A percentile compares a stretch with the other conserved stretches of the same genome.
phyloP scores from a whole-genome alignment of 176 grass and related monocot species.

The Aegilops bicornis region DNA sequence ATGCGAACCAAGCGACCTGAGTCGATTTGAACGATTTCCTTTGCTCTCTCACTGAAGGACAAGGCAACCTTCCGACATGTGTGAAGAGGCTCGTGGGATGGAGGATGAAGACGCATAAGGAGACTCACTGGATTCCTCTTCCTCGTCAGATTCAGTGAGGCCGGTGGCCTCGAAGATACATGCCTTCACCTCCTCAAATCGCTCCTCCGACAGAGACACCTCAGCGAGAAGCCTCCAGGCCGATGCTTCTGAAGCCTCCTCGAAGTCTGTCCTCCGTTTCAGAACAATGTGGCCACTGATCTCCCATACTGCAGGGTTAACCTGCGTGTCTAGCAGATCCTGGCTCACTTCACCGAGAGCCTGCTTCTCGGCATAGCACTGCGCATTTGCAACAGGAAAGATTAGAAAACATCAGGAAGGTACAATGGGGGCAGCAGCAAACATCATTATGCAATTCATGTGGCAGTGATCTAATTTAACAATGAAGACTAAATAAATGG shows the following conservation, averaged over 20 bases:
- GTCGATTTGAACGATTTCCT: background rate
- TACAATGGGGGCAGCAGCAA: background rate
- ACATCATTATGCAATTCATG: background rate
- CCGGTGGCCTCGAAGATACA: slow-evolving; percentile 55
- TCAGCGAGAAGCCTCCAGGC: slow-evolving; percentile 69
- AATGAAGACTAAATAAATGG: background rate
- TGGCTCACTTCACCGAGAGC: slow-evolving; percentile 64
- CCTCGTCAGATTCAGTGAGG: slow-evolving; percentile 36
- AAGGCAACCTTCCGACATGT: slow-evolving; percentile 53
- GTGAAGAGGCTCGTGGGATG: background rate
- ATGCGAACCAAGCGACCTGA: background rate
- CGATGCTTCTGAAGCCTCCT: slow-evolving; percentile 64
- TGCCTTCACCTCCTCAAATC: slow-evolving; percentile 69
- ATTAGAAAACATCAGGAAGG: slow-evolving; percentile 2
- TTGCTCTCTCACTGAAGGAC: slow-evolving; percentile 50
- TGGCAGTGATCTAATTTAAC: background rate
- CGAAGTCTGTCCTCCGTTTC: slow-evolving; percentile 58
- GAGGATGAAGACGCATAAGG: background rate
- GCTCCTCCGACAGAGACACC: slow-evolving; percentile 72
- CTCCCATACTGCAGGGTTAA: slow-evolving; percentile 85
- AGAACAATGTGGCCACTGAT: slow-evolving; percentile 81
- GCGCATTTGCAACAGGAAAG: slow-evolving; percentile 2
- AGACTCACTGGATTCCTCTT: slow-evolving; percentile 12
- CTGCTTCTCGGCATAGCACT: slow-evolving; percentile 87
- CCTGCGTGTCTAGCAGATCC: slow-evolving; percentile 73